A percentile compares a stretch with the other conserved stretches of the same genome.
These are phyloP conservation scores for Zygosaccharomyces kombuchaensis DNA, from an alignment of 805 yeast species.

Conservation along the genomic window DNA sequence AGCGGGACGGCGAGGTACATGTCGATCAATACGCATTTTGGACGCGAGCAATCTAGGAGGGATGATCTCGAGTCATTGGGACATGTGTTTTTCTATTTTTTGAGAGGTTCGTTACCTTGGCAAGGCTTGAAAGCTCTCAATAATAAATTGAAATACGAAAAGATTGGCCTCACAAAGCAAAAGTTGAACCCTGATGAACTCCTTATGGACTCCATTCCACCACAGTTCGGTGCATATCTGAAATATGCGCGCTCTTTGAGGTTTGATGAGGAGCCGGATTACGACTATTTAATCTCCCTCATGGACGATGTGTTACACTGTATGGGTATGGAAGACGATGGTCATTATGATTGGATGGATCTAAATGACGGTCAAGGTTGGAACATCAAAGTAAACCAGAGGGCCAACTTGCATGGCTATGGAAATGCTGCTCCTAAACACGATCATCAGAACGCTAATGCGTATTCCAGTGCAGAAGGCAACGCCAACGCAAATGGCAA, in stretches of 20 bases:
- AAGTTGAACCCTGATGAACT: constrained; percentile 59
- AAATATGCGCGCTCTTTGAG: constrained; percentile 62
- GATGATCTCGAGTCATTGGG: constrained; percentile 81
- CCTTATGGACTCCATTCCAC: constrained; percentile 58
- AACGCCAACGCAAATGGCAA: not conserved
- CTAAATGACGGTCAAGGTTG: constrained; percentile 77
- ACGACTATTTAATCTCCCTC: constrained; percentile 57
- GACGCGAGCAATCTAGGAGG: constrained; percentile 77
- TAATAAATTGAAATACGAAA: constrained; percentile 78
- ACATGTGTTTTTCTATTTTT: constrained; percentile 74
- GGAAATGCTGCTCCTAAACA: constrained; percentile 60
- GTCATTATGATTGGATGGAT: constrained; percentile 76
- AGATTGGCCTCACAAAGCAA: constrained; percentile 77
- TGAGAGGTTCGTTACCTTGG: constrained; percentile 82
- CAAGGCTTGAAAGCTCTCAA: constrained; percentile 87
- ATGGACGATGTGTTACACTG: constrained; percentile 57
- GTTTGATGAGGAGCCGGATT: constrained; percentile 79
- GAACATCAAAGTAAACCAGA: constrained; percentile 70
- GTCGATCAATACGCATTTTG: constrained; percentile 86
- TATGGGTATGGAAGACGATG: constrained; percentile 58
- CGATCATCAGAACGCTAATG: constrained; percentile 20
- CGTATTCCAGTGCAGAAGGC: constrained; percentile 3
- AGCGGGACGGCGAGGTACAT: constrained; percentile 84
- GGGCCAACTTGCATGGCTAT: constrained; percentile 77
- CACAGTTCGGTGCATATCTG: constrained; percentile 70